Base-by-base conservation (phyloP, 2,329 filamentous ascomycete species). In the Ceratocystis papillata region DNA sequence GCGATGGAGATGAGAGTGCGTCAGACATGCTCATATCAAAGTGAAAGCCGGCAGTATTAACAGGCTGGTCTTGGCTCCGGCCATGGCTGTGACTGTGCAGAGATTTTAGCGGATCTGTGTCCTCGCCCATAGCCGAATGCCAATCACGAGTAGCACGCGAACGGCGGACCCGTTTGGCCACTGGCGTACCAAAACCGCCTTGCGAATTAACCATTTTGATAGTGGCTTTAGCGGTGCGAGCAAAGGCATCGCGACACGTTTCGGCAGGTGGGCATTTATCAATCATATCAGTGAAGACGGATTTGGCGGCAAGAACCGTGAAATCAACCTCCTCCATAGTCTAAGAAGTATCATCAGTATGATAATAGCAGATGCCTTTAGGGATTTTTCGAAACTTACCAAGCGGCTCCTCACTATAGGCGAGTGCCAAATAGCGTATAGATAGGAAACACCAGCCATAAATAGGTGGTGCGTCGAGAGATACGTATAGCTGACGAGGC, bases 371-470 rank as follows among this genome's bases (percentile, higher is more conserved):
- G 5, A 15, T 15, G 3, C 4, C 37, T 57, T 1, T 20, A 22
- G 61, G 64, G 57, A 30, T 20, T 69, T 57, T 12, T 28, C 5
- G 2, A 53, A n/a, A 79, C 88, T 78, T 83, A 93, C 89, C 75
- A 97, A 78, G 66, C 89, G 86, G 74, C 88, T 91, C 71, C 93
- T 84, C 62, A 97, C 93, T 65, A 90, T 83, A 5, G 90, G 86
- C 10, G 93, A 96, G 76, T 97, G 93, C 93, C 93, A 97, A 67
- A 97, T 94, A 22, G 94, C 92, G 75, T 96, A 97, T 1, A 97
- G 81, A 75, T 96, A 97, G 28, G 93, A 96, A 67, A 97, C 87
- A 76, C 92, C 93, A 33, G 93, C 93, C 89, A 96, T 96, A 77
- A 97, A 97, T 5, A 97, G 80, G 75, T 97, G 92, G 74, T 97